Base-by-base conservation (phyloP, 2,329 filamentous ascomycete species). In the Chalara sp. region DNA sequence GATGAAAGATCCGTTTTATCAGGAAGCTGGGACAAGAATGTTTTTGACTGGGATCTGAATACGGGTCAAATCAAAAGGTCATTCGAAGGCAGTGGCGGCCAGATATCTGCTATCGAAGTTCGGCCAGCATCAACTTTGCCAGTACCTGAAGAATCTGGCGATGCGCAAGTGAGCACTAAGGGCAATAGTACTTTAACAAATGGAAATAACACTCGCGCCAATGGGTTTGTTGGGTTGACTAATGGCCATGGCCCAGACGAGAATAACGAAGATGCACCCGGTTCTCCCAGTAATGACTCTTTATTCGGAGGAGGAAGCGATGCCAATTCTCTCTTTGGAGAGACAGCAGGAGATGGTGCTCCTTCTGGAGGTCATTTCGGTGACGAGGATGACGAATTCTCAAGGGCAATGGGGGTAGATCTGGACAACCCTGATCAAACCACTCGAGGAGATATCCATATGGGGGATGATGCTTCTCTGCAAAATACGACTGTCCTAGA, bases 21-120 rank as follows among this genome's bases (percentile, higher is more conserved):
- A 33, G 93, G 93, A 4, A 92, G 90, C 65, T 99, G 93, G 93
- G 93, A 99, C 68, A 97, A 96, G 70, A 87, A 81, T 13, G 84
- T 97, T 1, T 80, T 90, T 48, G 91, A 97, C 65, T 99, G 93
- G 93, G 93, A 97, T 66, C 69, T 99, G 30, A 89, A 97, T 62
- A 93, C 82, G 1, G 93, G 93, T 0, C 77, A 86, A 60, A 76
- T 86, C 6, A 84, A 83, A 57, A 80, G 91, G 8, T 78, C 79
- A 62, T 99, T 93, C 63, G 83, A 85, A 44, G 85, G 86, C 2
- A 88, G 78, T 48, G 87, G 84, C 11, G 77, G 87, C 5, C 93
- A 99, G 65, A 90, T 97, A 53, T 93, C 89, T 2, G 83, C 89
- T 2, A 83, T 99, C 40, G 91, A 97, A 68, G 79, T 89, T 51